Evolutionary conservation across 2,329 filamentous ascomycete species (phyloP), one percentile per base, ranked within the genome.

Genomic region (Coniochaeta ligniaria): DNA sequence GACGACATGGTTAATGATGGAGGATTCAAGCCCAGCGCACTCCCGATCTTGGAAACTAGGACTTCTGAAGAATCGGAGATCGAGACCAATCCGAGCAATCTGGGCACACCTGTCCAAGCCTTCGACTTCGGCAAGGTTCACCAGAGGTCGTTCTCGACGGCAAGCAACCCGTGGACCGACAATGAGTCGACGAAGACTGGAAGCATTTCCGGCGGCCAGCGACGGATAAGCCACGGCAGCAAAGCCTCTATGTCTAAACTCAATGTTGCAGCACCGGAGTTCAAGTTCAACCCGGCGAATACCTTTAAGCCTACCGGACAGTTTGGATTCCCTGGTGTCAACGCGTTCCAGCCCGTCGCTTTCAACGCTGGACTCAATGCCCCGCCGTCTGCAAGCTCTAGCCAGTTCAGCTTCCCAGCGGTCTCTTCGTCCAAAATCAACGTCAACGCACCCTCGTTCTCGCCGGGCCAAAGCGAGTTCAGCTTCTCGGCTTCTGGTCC

Each of bases 191-290:
- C 62, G 6, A 67, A 66, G 16, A 67, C 71, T 47, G 67, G 74
- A 28, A 71, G 72, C 52, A 74, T 73, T 65, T 68, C 71, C 28
- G 66, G 71, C 28, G 68, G 72, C 24, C 70, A 75, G 33, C 75
- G 77, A 50, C 76, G 74, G 17, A 75, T 79, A 12, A 83, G 82
- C 64, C 89, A 92, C 68, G 81, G 79, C 20, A 88, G 87, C 70
- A 91, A 89, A 67, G 79, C 86, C 3, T 93, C 86, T 0, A 74
- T 87, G 50, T 91, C 92, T 0, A 93, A 88, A 66, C 83, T 98
- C 66, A 98, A 98, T 68, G 92, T 96, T 33, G 85, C 89, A 63
- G 94, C 94, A 0, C 90, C 92, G 55, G 91, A 95, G 69, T 97
- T 97, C 79, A 91, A 88, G 67, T 94, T 94, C 74, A 84, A 85